A percentile compares a stretch with the other conserved stretches of the same genome.
Conservation (phyloP, 2,329 filamentous ascomycete species). For the Boeremia lycopersici region DNA sequence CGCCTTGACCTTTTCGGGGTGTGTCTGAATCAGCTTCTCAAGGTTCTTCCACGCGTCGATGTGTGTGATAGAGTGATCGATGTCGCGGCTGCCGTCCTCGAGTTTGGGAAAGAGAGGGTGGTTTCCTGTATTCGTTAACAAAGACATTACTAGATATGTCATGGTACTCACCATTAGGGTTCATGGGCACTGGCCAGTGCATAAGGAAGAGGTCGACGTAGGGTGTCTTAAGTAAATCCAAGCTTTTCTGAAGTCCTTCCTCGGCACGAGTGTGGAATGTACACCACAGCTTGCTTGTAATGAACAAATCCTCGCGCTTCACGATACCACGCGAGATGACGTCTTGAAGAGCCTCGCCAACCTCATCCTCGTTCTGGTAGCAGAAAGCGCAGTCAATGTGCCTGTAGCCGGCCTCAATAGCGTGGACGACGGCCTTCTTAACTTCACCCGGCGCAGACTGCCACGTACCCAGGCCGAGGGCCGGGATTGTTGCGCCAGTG, state of each 20-base stretch:
- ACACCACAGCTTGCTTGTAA: constrained; percentile 85
- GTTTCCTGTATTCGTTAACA: constrained; percentile 57
- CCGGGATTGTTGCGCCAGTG: constrained; percentile 49
- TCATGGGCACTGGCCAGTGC: constrained; percentile 85
- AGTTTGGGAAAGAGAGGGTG: constrained; percentile 76
- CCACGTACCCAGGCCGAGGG: constrained; percentile 49
- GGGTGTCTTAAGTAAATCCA: constrained; percentile 75
- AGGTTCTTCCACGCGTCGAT: constrained; percentile 78
- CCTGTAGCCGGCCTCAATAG: constrained; percentile 56
- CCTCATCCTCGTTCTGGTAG: constrained; percentile 83
- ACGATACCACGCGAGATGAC: constrained; percentile 71
- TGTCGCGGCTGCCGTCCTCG: constrained; percentile 74
- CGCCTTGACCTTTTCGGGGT: constrained; percentile 54
- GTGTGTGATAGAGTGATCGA: constrained; percentile 72
- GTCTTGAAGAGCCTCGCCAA: constrained; percentile 76
- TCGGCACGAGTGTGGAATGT: constrained; percentile 75
- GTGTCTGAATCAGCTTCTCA: constrained; percentile 63
- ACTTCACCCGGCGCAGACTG: constrained; percentile 53
- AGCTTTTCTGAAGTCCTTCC: constrained; percentile 72
- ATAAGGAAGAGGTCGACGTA: constrained; percentile 83
- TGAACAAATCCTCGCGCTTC: constrained; percentile 79
- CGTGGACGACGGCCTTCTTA: constrained; percentile 55
- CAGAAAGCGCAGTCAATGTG: constrained; percentile 75
- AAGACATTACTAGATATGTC: not conserved
- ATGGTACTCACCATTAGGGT: constrained; percentile 65